Conservation (phyloP, 202 grass and related monocot species). For the Digitaria exilis region DNA sequence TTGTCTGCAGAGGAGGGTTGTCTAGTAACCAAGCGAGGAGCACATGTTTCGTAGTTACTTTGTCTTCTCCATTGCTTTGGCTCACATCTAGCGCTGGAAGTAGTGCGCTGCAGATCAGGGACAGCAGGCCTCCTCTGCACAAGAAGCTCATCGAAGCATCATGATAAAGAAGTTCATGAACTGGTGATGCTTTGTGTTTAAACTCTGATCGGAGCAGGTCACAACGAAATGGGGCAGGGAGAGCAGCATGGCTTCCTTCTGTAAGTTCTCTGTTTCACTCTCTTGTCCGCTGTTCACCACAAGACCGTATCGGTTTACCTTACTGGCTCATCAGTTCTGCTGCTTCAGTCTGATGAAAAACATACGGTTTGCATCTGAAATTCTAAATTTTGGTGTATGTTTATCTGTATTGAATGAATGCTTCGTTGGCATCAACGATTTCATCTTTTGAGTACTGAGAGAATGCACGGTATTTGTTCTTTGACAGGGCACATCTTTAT, state of each 20-base stretch:
- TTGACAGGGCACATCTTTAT: constrained; percentile 46
- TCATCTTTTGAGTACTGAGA: neutral
- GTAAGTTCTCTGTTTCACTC: constrained; percentile 15
- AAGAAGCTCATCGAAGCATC: constrained; percentile 20
- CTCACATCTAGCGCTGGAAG: neutral
- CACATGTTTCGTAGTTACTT: neutral
- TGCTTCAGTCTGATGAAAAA: neutral
- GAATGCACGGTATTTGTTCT: neutral
- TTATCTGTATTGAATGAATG: neutral
- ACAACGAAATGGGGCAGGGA: neutral
- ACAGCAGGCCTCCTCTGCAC: neutral
- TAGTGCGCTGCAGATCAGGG: neutral
- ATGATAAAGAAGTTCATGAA: neutral
- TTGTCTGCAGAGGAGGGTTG: neutral
- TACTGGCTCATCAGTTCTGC: neutral
- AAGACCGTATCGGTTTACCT: no score
- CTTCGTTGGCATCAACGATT: neutral
- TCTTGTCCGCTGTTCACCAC: neutral
- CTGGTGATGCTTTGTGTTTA: neutral
- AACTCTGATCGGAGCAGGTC: neutral
- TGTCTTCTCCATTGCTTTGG: neutral
- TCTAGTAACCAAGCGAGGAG: neutral
- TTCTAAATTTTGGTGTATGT: neutral
- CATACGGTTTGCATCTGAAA: neutral
- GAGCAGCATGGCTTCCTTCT: constrained; percentile 37